Conservation (phyloP, 352 stramenopile species). For the Thalassiosira pacifica region DNA sequence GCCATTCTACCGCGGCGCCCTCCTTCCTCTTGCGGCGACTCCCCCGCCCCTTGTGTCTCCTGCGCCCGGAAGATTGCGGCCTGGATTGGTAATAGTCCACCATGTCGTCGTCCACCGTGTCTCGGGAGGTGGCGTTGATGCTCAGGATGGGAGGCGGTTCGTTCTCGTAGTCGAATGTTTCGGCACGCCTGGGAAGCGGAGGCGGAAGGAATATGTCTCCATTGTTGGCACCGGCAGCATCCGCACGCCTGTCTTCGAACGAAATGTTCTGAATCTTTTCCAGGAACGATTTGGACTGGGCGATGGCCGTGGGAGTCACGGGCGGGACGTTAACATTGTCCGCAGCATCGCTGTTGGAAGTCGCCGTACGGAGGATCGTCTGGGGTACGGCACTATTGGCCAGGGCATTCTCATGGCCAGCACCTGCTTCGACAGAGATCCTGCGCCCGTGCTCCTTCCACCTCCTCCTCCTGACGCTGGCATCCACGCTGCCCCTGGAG, state of each 20-base stretch:
- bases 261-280: conserved; percentile 48
- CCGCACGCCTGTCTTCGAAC: conserved; percentile 16
- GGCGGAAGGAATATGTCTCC: background rate
- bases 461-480: conserved; percentile 17
- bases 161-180: conserved; percentile 5
- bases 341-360: background rate
- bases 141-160: conserved; percentile 18
- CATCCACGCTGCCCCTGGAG: conserved; percentile 37
- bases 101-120: conserved; percentile 6
- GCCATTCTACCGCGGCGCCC: conserved; percentile 50
- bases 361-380: too few species aligned
- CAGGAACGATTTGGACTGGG: conserved; percentile 34
- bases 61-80: background rate
- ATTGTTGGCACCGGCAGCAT: background rate
- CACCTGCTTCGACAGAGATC: too few species aligned
- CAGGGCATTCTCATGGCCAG: too few species aligned
- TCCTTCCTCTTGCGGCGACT: conserved; percentile 16
- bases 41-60: background rate
- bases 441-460: too few species aligned
- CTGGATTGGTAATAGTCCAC: background rate
- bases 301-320: background rate
- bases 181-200: background rate
- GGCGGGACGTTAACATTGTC: background rate
- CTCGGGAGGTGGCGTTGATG: conserved; percentile 1
- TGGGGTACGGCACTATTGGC: background rate